Base-by-base conservation (phyloP, 306 rosid species). In the Glycyrrhiza uralensis region DNA sequence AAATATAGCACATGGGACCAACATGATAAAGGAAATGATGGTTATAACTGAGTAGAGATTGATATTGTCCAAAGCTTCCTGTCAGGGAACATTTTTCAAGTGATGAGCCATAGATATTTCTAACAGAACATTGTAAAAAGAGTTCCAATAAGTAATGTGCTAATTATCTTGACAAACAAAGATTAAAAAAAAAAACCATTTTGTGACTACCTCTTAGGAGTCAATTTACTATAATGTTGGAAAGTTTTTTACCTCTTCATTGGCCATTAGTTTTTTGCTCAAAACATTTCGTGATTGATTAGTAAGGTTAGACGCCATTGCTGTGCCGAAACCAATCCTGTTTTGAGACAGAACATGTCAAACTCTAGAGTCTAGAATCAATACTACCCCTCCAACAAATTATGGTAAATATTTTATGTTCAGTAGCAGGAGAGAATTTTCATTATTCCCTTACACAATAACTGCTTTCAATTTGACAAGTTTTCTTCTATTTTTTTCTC, bases 271-370 rank as follows among this genome's bases (percentile, higher is more conserved):
- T 73, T 88, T 88, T 74, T 91, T 91, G 88, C 95, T 86, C 65
- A 85, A 74, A 41, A 91, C 95, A 72, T 91, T 91, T 3, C 97
- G 86, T 0, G 92, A 86, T 76, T 91, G 97, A 66, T 91, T 91
- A 12, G 87, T 85, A 44, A 91, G 72, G 85, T 91, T 91, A 50
- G 95, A 83, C 28, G 88, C 92, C 95, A 91, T 88, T 47, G 97
- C 97, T 71, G 87, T 80, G 23, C 58, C 14, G 71, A 91, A 91
- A 0, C 97, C 95, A 49, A 87, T 83, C 97, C 97, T 91, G 84
- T 83, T 75, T 75, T 36, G 41, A 56, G 67, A 66, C 11, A 61
- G 39, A 50, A 58, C 56, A 32, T 28, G 51, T 68, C 49, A 67
- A 24, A 55, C 30, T 19, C 30, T 44, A n/a, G n/a, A n/a, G n/a